A percentile compares a stretch with the other conserved stretches of the same genome.
Conservation (phyloP, 1,284 basidiomycete species). For the Wolfiporia cocos region DNA sequence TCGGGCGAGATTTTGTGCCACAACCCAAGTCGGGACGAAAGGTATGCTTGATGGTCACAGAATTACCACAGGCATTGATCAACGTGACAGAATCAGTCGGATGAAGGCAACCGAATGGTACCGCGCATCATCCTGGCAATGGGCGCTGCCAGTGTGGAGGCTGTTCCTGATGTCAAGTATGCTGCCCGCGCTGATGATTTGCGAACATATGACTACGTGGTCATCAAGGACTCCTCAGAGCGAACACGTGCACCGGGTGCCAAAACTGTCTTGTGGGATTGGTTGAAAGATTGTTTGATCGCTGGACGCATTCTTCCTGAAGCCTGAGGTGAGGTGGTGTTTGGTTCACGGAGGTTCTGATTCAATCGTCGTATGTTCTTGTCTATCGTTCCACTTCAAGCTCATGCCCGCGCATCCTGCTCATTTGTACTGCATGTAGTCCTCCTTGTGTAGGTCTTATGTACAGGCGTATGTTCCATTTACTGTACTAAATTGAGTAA, state of each 20-base stretch:
- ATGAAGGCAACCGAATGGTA: constrained; percentile 28
- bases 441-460: no score
- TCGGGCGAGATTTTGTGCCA: constrained; percentile 52
- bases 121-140: constrained; percentile 65
- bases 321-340: no score
- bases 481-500: no score
- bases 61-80: constrained; percentile 4
- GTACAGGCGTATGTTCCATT: no score
- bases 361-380: no score
- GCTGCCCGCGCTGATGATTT: constrained; percentile 24
- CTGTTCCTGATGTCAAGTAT: constrained; percentile 33
- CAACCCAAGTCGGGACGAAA: constrained; percentile 14
- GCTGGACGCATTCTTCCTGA: constrained; percentile 40
- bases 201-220: constrained; percentile 53
- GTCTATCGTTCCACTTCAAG: no score
- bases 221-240: constrained; percentile 53
- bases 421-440: no score
- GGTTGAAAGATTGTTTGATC: constrained; percentile 82
- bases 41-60: background rate
- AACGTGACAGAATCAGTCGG: constrained; percentile 12
- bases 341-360: no score
- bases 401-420: no score
- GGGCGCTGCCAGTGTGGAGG: constrained; percentile 66
- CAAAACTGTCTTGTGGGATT: constrained; percentile 46
- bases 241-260: constrained; percentile 23